phyloP scores from a whole-genome alignment of 2,329 filamentous ascomycete species.

The Neofusicoccum kwambonambiense region DNA sequence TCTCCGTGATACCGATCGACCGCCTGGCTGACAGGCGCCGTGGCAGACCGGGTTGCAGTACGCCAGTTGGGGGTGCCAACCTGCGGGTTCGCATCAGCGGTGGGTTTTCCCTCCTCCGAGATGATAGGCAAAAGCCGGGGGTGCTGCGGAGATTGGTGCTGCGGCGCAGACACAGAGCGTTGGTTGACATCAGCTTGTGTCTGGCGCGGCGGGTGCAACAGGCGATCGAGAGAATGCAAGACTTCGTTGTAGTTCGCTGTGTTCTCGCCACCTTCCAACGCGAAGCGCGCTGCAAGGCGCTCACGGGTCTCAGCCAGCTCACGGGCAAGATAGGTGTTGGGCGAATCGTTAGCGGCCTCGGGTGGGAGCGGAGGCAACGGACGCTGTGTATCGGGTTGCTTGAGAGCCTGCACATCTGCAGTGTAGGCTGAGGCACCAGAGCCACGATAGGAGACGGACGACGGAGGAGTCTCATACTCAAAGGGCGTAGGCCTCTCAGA shows the following conservation, averaged over 20 bases:
- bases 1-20: conserved; percentile 24
- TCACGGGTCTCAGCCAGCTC: conserved; percentile 60
- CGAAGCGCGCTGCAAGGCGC: conserved; percentile 54
- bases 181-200: conserved; percentile 27
- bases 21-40: conserved; percentile 38
- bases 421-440: conserved; percentile 26
- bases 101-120: conserved; percentile 48
- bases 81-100: conserved; percentile 32
- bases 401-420: not conserved
- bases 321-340: conserved; percentile 52
- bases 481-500: conserved; percentile 37
- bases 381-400: conserved; percentile 28
- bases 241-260: conserved; percentile 58
- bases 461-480: conserved; percentile 53
- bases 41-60: conserved; percentile 41
- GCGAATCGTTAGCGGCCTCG: conserved; percentile 38
- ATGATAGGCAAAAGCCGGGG: conserved; percentile 48
- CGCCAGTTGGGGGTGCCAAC: conserved; percentile 26
- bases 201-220: conserved; percentile 17
- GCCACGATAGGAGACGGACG: conserved; percentile 45
- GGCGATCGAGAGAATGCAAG: conserved; percentile 9
- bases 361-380: conserved; percentile 46
- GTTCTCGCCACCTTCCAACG: conserved; percentile 44
- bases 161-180: conserved; percentile 51
- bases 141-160: conserved; percentile 32